Conservation (phyloP, 495 filamentous ascomycete genomes). For the Lentithecium fluviatile region DNA sequence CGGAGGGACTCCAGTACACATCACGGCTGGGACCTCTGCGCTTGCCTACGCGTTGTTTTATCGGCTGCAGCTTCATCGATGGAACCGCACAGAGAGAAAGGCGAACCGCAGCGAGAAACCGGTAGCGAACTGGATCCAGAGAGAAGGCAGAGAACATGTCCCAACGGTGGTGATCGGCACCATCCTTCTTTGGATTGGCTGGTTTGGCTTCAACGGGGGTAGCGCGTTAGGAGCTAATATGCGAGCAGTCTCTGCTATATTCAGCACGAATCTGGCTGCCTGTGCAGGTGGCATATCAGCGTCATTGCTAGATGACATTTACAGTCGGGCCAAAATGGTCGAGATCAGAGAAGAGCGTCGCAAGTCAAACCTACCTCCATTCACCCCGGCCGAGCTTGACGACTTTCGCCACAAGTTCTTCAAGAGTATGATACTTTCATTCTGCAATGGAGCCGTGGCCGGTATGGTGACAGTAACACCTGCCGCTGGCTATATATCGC, state of each 20-base stretch:
- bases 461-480: conserved; percentile 8
- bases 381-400: not conserved
- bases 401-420: not conserved
- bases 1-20: conserved; percentile 1
- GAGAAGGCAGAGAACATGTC: not conserved
- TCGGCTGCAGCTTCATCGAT: not conserved
- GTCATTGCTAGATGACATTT: not conserved
- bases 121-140: not conserved
- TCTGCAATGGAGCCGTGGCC: conserved; percentile 5
- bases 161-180: conserved; percentile 5
- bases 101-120: not conserved
- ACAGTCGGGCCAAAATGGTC: not conserved
- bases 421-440: not conserved
- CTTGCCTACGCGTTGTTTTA: conserved; percentile 4
- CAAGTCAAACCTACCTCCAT: not conserved
- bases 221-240: conserved; percentile 10
- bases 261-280: conserved; percentile 6
- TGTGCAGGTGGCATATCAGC: conserved; percentile 2
- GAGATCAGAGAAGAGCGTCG: not conserved
- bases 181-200: conserved; percentile 10
- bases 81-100: not conserved
- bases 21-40: not conserved
- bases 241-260: conserved; percentile 4
- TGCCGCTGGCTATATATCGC: conserved; percentile 7
- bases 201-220: conserved; percentile 12